Evolutionary conservation across 139 green algal species (phyloP).

Genomic region (Chlorella sorokiniana): DNA sequence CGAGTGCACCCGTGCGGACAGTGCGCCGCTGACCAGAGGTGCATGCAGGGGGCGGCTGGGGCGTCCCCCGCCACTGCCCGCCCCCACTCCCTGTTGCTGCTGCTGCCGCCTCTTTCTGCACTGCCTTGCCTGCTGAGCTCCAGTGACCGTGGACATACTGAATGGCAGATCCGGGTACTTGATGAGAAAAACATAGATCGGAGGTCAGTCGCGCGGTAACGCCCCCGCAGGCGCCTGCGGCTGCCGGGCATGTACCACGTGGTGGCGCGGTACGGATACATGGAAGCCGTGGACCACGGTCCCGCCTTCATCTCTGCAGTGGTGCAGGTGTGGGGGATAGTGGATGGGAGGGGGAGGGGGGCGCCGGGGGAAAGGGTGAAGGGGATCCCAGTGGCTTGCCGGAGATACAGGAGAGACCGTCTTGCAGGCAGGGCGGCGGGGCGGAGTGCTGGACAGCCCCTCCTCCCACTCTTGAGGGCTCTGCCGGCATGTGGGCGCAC

Average conservation of each 20-base stretch:
- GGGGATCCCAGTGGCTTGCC: too few relatives aligned
- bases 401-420: too few relatives aligned
- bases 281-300: constrained; percentile 48
- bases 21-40: background rate
- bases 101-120: too few relatives aligned
- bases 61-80: background rate
- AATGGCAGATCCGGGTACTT: too few relatives aligned
- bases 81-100: background rate
- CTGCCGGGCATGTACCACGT: constrained; percentile 30
- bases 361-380: background rate
- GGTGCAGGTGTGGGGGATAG: constrained; percentile 12
- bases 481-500: too few relatives aligned
- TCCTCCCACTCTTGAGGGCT: too few relatives aligned
- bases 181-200: too few relatives aligned
- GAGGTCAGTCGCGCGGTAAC: too few relatives aligned
- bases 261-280: constrained; percentile 57
- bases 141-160: too few relatives aligned
- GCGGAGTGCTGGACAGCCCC: too few relatives aligned
- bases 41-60: background rate
- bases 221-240: background rate
- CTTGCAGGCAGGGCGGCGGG: too few relatives aligned
- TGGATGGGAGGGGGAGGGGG: background rate
- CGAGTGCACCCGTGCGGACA: background rate
- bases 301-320: constrained; percentile 44
- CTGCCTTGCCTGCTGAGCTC: too few relatives aligned